Evolutionary conservation across 2,329 filamentous ascomycete species (phyloP).

Genomic region (Diaporthe sp.): DNA sequence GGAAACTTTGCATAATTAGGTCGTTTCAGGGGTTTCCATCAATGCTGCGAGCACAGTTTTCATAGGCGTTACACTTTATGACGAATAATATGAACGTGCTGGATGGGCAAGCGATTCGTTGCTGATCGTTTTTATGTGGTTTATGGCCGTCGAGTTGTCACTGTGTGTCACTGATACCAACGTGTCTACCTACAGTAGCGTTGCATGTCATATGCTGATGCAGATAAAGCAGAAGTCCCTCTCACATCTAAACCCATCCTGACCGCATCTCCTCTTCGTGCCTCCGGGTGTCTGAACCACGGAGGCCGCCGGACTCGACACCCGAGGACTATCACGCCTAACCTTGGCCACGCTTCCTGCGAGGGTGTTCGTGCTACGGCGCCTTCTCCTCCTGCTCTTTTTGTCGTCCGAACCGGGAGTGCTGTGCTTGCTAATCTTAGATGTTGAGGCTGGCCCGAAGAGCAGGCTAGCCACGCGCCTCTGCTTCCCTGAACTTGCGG

Average conservation of each 20-base stretch:
- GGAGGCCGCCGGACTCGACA: conserved; percentile 42
- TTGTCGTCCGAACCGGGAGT: background rate
- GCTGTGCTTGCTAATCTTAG: conserved; percentile 20
- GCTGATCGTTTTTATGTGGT: no score
- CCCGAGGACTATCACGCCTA: conserved; percentile 30
- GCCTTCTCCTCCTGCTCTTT: background rate
- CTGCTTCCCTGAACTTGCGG: conserved; percentile 17
- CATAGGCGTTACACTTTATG: conserved; percentile 28
- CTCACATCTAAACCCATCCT: conserved; percentile 67
- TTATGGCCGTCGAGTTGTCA: background rate
- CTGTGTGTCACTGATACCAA: background rate
- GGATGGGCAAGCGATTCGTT: no score
- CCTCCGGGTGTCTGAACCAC: conserved; percentile 63
- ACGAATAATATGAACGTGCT: conserved; percentile 27
- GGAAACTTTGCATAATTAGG: conserved; percentile 28
- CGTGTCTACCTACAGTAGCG: background rate
- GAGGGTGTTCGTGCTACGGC: conserved; percentile 17
- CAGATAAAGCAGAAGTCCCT: conserved; percentile 73
- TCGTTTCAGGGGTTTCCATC: conserved; percentile 15
- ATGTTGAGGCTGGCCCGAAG: conserved; percentile 36
- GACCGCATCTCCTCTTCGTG: conserved; percentile 64
- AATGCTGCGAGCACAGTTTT: conserved; percentile 26
- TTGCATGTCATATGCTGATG: conserved; percentile 45
- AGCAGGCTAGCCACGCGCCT: conserved; percentile 38
- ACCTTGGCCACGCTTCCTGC: conserved; percentile 31